These are phyloP conservation scores for Tylopilus rubrobrunneus DNA, from an alignment of 768 basidiomycete species.

Conservation along the genomic window DNA sequence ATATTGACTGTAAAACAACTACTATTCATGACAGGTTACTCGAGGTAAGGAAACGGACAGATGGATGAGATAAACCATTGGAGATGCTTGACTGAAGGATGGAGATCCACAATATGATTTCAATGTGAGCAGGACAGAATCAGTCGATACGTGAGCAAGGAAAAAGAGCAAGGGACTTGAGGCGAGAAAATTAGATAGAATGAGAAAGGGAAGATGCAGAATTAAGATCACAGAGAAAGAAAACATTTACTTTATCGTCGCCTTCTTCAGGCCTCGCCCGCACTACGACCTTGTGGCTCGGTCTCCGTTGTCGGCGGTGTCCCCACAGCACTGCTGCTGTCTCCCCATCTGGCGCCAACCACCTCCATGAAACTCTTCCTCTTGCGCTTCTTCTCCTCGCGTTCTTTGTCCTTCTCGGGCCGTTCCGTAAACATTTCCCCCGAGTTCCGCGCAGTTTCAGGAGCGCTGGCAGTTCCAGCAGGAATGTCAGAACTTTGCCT, in stretches of 20 bases:
- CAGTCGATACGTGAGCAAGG: constrained; percentile 1
- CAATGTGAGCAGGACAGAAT: constrained; percentile 12
- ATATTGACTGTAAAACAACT: constrained; percentile 22
- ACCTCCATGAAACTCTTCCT: constrained; percentile 54
- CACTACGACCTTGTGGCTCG: constrained; percentile 9
- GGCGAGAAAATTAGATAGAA: background rate
- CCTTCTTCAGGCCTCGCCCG: constrained; percentile 13
- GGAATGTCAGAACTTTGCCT: constrained; percentile 18
- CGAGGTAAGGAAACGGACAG: background rate
- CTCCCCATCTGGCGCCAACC: constrained; percentile 28
- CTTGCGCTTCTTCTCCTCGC: constrained; percentile 59
- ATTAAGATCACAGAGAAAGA: constrained; percentile 7
- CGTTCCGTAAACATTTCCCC: constrained; percentile 50
- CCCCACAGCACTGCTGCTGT: constrained; percentile 21
- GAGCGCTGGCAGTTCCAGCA: constrained; percentile 32
- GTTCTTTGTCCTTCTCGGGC: constrained; percentile 48
- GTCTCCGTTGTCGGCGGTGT: constrained; percentile 32
- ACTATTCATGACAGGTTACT: constrained; percentile 8
- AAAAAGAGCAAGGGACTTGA: constrained; percentile 1
- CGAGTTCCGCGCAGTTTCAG: constrained; percentile 38
- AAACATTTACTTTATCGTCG: background rate
- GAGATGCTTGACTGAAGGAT: constrained; percentile 14
- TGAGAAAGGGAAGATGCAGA: constrained; percentile 6
- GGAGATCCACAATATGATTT: constrained; percentile 14
- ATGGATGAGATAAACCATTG: constrained; percentile 1